phyloP scores from a whole-genome alignment of 2,329 filamentous ascomycete species.

The Diaporthe destruens region DNA sequence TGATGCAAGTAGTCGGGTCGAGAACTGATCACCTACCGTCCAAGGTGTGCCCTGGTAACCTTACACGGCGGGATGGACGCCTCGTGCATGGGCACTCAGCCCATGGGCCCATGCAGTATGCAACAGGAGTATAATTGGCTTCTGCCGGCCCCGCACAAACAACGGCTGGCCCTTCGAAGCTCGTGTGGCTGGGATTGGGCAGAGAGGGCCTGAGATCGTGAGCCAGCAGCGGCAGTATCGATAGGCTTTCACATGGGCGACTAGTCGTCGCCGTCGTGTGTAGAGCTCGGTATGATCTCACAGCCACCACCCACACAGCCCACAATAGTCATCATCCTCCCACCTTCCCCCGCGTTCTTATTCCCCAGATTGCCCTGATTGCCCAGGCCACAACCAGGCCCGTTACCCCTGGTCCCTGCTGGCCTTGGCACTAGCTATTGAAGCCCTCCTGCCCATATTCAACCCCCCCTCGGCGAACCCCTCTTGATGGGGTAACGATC shows the following conservation, averaged over 20 bases:
- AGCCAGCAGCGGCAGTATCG: conserved; percentile 3
- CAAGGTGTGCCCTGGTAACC: conserved; percentile 20
- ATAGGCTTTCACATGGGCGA: conserved; percentile 14
- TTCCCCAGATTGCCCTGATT: conserved; percentile 17
- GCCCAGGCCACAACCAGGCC: background rate
- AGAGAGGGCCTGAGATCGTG: background rate
- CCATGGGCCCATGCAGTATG: conserved; percentile 9
- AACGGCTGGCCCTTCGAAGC: background rate
- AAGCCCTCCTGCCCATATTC: conserved; percentile 1
- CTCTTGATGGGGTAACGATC: conserved; percentile 16
- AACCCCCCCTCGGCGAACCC: conserved; percentile 4
- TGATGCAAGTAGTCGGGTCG: conserved; percentile 29
- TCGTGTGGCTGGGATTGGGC: conserved; percentile 19
- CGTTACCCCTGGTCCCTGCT: conserved; percentile 29
- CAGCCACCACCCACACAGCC: background rate
- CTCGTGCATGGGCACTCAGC: conserved; percentile 21
- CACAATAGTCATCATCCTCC: background rate
- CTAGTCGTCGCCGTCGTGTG: background rate
- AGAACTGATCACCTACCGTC: conserved; percentile 23
- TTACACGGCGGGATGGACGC: conserved; percentile 17
- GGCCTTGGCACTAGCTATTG: conserved; percentile 18
- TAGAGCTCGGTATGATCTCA: conserved; percentile 35
- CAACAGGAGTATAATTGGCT: conserved; percentile 23
- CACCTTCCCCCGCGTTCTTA: conserved; percentile 19
- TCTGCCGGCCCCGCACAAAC: conserved; percentile 2